A percentile compares a stretch with the other conserved stretches of the same genome.
Evolutionary conservation across 176 grass and related monocot genomes (phyloP).

Genomic region (Thalia dealbata): DNA sequence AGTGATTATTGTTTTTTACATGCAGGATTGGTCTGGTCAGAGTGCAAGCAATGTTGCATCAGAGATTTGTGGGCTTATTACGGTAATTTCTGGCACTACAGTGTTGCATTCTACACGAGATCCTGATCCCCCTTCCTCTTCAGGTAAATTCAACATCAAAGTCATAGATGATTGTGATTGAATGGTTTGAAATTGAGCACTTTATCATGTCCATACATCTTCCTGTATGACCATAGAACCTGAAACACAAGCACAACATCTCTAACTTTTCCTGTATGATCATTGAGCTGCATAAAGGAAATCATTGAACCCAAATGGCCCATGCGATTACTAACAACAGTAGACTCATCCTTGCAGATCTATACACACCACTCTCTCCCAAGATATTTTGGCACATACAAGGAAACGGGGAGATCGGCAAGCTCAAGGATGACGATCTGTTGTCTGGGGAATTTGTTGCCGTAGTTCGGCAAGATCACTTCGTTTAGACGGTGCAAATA

Average conservation of each 20-base stretch:
- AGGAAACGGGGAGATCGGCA: conserved; percentile 58
- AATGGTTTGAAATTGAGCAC: not conserved
- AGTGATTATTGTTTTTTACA: conserved; percentile 6
- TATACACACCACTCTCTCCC: conserved; percentile 66
- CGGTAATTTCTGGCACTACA: conserved; percentile 73
- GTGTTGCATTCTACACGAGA: conserved; percentile 81
- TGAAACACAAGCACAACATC: too few relatives aligned
- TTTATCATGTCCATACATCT: too few relatives aligned
- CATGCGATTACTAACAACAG: too few relatives aligned
- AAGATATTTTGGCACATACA: conserved; percentile 95
- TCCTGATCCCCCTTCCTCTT: conserved; percentile 45
- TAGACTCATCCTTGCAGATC: conserved; percentile 28
- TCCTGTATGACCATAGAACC: too few relatives aligned
- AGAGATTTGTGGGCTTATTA: conserved; percentile 87
- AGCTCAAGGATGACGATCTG: conserved; percentile 56
- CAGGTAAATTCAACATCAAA: conserved; percentile 33
- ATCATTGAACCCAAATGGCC: too few relatives aligned
- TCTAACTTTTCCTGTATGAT: too few relatives aligned
- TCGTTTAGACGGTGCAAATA: conserved; percentile 31
- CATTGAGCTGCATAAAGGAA: too few relatives aligned
- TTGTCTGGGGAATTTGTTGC: conserved; percentile 60
- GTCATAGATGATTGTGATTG: not conserved
- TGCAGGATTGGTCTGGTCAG: conserved; percentile 94
- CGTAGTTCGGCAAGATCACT: conserved; percentile 69
- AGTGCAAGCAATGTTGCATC: conserved; percentile 71